Base-by-base conservation (phyloP, 495 filamentous ascomycete species). In the Cairneyella variabilis region DNA sequence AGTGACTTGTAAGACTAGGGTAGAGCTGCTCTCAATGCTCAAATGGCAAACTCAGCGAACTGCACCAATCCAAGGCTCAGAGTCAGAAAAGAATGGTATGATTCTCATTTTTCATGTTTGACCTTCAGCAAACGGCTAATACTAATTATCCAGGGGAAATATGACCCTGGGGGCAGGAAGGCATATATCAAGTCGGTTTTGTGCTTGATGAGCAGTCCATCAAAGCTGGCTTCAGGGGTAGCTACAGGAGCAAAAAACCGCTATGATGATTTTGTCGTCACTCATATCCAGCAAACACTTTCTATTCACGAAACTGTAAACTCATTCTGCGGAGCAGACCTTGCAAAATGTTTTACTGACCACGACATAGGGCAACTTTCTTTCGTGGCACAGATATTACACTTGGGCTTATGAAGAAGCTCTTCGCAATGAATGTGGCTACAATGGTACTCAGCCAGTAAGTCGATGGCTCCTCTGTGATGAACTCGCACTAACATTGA, bases 321-420 rank as follows among this genome's bases (percentile, higher is more conserved):
- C 17, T 44, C 46, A 56, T 38, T 3, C n/a, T 3, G 2, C 2
- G 9, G 12, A 25, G 3, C 42, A 6, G 25, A 27, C 2, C 2
- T 21, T 11, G 7, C 2, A 14, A 18, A 47, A 32, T 47, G 1
- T 4, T n/a, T 30, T 26, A 18, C 4, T 43, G 8, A 39, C 22
- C 17, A 54, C n/a, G 26, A 9, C 2, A 32, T 20, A 54, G 51
- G 51, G 47, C 43, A 81, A 76, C 56, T 86, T 90, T 67, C 67
- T 87, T 27, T 68, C 78, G 1, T 90, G 87, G 84, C 87, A 90
- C 63, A 74, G 86, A 20, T 86, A 84, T 67, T 90, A 81, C 61
- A 71, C 76, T 30, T 79, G 69, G 54, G 69, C 69, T 14, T 89
- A 82, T 63, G 87, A 90, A 64, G 72, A 83, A 62, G 82, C 85